A percentile compares a stretch with the other conserved stretches of the same genome.
Evolutionary conservation across 2,329 filamentous ascomycete species (phyloP).

Genomic region (Penicillium sp.): DNA sequence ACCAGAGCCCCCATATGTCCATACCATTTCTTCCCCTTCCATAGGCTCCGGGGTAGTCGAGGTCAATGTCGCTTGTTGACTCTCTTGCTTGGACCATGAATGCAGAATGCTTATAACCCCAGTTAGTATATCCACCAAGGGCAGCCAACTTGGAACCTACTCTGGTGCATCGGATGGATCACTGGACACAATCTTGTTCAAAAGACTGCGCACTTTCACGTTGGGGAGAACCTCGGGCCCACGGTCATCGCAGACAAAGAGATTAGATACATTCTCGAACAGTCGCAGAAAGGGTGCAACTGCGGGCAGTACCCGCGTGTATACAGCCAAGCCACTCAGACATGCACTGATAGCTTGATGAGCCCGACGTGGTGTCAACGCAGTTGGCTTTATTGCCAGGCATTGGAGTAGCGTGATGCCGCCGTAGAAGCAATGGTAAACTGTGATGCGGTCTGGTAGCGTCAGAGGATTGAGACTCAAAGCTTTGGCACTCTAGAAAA

Average conservation of each 20-base stretch:
- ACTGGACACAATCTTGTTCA: conserved; percentile 18
- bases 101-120: too few relatives aligned
- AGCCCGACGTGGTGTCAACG: conserved; percentile 8
- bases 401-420: conserved; percentile 19
- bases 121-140: too few relatives aligned
- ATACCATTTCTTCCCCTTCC: conserved; percentile 3
- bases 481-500: conserved; percentile 12
- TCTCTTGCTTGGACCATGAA: too few relatives aligned
- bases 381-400: conserved; percentile 14
- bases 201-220: conserved; percentile 6
- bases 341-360: conserved; percentile 20
- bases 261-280: conserved; percentile 17
- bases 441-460: conserved; percentile 12
- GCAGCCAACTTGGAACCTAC: conserved; percentile 7
- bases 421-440: conserved; percentile 20
- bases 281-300: conserved; percentile 18
- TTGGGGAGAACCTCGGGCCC: conserved; percentile 1
- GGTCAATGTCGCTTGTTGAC: too few relatives aligned
- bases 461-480: conserved; percentile 18
- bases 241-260: conserved; percentile 13
- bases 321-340: conserved; percentile 18
- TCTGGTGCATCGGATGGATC: conserved; percentile 19
- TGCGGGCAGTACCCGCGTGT: conserved; percentile 12
- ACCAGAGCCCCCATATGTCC: not conserved
- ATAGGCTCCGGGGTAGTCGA: not conserved